Evolutionary conservation across 495 filamentous ascomycete species (phyloP).

Genomic region (Xylaria acuta): DNA sequence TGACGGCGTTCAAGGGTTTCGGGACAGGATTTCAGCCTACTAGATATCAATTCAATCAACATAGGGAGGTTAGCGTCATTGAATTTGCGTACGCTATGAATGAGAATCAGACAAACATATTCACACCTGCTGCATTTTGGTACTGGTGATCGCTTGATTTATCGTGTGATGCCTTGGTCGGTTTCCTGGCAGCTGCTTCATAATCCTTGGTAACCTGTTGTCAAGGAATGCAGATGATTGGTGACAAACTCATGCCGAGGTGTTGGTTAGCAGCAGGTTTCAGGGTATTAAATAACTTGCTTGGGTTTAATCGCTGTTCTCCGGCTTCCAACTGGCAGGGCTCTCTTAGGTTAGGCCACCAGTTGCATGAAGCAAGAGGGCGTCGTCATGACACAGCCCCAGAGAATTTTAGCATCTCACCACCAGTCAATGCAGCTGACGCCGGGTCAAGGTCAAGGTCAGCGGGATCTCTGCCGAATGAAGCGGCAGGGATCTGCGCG

Average conservation of each 20-base stretch:
- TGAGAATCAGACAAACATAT: conserved; percentile 14
- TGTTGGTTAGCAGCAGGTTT: neutral
- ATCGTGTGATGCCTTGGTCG: neutral
- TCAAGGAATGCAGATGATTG: neutral
- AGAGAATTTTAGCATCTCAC: neutral
- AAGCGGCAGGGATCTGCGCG: neutral
- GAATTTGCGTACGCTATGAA: conserved; percentile 21
- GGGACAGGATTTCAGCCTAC: conserved; percentile 1
- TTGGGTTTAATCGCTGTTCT: neutral
- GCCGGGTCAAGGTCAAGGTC: conserved; percentile 1
- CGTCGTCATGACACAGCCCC: neutral
- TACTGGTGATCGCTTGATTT: neutral
- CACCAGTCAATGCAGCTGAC: neutral
- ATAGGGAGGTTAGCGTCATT: conserved; percentile 13
- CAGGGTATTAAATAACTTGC: neutral
- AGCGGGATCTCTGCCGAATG: neutral
- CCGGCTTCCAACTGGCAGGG: neutral
- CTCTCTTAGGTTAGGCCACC: neutral
- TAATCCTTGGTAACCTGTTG: neutral
- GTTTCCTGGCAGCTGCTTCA: neutral
- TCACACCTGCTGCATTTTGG: neutral
- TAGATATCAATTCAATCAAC: conserved; percentile 20
- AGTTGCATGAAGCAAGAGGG: conserved; percentile 1
- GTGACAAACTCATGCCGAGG: neutral
- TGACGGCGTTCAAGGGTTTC: conserved; percentile 17